A percentile compares a stretch with the other conserved stretches of the same genome.
These are phyloP conservation scores for Trapa bicornis DNA, from an alignment of 345 rosid species.

Conservation along the genomic window DNA sequence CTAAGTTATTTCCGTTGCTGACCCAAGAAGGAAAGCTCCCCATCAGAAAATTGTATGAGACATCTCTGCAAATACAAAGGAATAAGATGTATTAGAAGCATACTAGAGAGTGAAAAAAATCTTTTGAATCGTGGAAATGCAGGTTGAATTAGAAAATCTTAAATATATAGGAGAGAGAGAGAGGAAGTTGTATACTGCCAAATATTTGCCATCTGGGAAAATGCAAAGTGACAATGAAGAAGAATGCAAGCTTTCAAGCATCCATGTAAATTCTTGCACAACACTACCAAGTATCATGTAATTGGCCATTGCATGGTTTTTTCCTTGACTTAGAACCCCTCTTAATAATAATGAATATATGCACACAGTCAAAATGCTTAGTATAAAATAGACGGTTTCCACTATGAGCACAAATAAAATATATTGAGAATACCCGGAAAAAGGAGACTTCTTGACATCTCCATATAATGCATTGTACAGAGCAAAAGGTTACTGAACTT, in stretches of 20 bases:
- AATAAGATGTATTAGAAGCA: not conserved
- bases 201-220: no score
- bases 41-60: conserved; percentile 56
- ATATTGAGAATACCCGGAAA: not conserved
- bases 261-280: not conserved
- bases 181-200: no score
- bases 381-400: not conserved
- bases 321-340: not conserved
- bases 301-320: not conserved
- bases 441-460: not conserved
- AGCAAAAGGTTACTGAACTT: conserved; percentile 10
- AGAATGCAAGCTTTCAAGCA: no score
- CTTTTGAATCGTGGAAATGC: not conserved
- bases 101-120: not conserved
- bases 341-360: no score
- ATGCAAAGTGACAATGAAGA: no score
- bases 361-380: not conserved
- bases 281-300: not conserved
- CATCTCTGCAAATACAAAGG: conserved; percentile 39
- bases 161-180: no score
- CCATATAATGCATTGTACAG: no score
- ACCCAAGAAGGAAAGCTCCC: conserved; percentile 70
- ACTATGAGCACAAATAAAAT: not conserved
- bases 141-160: no score
- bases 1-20: conserved; percentile 19